These are phyloP conservation scores for Herpotrichia juniperi DNA, from an alignment of 2,329 filamentous ascomycete genomes.

Conservation along the genomic window DNA sequence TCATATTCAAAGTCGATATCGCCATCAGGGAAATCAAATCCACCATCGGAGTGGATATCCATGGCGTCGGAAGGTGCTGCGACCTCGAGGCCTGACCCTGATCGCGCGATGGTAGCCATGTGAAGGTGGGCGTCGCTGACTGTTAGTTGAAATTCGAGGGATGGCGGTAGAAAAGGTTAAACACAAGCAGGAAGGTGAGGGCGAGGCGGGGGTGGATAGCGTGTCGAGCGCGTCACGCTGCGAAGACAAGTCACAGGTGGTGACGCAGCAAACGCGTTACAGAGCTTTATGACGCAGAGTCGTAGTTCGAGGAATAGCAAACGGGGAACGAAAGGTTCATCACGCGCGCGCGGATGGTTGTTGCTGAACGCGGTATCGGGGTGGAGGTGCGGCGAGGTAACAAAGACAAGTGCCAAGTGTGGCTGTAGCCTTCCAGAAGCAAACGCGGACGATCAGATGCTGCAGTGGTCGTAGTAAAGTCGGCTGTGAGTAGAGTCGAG, in stretches of 20 bases:
- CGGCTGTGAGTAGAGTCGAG: background rate
- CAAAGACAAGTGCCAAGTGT: background rate
- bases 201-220: background rate
- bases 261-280: constrained; percentile 11
- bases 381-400: background rate
- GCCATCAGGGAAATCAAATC: constrained; percentile 56
- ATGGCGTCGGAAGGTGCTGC: constrained; percentile 57
- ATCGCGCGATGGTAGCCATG: background rate
- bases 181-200: background rate
- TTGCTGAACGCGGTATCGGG: background rate
- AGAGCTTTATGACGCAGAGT: background rate
- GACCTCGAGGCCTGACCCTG: constrained; percentile 31
- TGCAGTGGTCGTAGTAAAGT: background rate
- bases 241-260: constrained; percentile 11
- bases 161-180: constrained; percentile 8
- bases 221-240: background rate
- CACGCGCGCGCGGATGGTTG: background rate
- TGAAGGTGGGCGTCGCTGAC: background rate
- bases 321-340: background rate
- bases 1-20: constrained; percentile 65
- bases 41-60: constrained; percentile 60
- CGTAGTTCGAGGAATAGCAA: background rate
- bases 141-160: background rate
- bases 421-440: background rate
- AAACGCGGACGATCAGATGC: background rate